A percentile compares a stretch with the other conserved stretches of the same genome.
phyloP scores from a whole-genome alignment of 2,329 filamentous ascomycete genomes.

The Sclerotinia subarctica region DNA sequence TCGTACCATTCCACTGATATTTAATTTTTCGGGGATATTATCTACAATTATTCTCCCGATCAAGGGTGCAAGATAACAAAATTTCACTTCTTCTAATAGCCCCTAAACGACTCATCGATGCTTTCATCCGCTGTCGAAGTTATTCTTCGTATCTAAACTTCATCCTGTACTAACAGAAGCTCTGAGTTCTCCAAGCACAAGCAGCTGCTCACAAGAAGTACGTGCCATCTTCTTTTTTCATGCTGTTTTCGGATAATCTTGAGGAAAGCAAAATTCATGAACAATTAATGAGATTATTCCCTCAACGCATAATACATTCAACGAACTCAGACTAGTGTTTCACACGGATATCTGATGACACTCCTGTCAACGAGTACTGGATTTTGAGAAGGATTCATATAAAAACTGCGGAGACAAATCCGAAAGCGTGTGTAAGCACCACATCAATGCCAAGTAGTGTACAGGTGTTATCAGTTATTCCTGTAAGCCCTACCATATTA shows the following conservation, averaged over 20 bases:
- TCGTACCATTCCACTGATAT: not conserved
- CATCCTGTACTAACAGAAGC: too few species aligned
- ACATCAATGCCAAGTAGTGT: not conserved
- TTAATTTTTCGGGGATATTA: accelerated
- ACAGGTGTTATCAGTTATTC: not conserved
- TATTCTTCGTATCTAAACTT: not conserved
- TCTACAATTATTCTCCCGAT: not conserved
- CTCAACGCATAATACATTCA: not conserved
- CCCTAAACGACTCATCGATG: not conserved
- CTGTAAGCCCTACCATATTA: not conserved
- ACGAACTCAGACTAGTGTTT: not conserved
- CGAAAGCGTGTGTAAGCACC: not conserved
- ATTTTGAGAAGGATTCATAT: not conserved
- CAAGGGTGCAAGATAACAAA: not conserved
- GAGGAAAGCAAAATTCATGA: not conserved
- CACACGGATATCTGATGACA: not conserved
- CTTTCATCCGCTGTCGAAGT: not conserved
- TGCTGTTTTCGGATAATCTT: not conserved
- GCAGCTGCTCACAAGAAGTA: not conserved
- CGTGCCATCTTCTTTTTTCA: not conserved
- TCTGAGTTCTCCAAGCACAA: not conserved
- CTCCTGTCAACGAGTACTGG: not conserved
- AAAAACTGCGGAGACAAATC: not conserved
- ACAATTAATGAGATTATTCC: not conserved
- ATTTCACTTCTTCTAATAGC: not conserved